Base-by-base conservation (phyloP, 2,329 filamentous ascomycete genomes). In the Alternaria burnsii region DNA sequence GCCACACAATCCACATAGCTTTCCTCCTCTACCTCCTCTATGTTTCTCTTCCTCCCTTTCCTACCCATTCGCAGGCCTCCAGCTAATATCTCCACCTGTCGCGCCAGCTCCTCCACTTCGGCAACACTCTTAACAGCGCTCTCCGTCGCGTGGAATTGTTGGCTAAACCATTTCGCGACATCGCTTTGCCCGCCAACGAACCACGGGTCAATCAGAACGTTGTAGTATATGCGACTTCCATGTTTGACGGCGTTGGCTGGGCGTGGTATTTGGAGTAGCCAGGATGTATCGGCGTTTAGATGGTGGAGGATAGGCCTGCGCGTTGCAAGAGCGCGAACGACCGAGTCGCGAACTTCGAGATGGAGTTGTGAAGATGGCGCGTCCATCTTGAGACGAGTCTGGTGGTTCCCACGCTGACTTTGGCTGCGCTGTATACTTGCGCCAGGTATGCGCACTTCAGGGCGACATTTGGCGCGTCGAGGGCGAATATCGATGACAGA, bases 171-270 rank as follows among this genome's bases (percentile, higher is more conserved):
- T 44, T 79, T 77, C 2, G 86, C 86, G 10, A 89, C 84, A 71
- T 91, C 88, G 58, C 81, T 85, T 74, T 91, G 88, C 0, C 85
- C 82, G 3, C 88, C 88, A 16, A 81, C 77, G 3, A 91, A 80
- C 88, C 88, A 91, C 0, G 88, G 88, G 69, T 90, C 88, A 43
- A 91, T 82, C 20, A 91, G 76, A 51, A 91, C 81, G 69, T 90
- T 90, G 80, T 85, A 90, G 67, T 86, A 88, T 18, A 80, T 78
- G 18, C 84, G 82, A 51, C 70, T 72, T n/a, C 76, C 77, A 41
- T 81, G 80, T 48, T 75, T 79, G 22, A 78, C 69, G 3, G 78
- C 77, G 30, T 77, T 75, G 0, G 77, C 68, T 5, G 86, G 87
- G 44, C 84, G 83, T 1, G 88, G 87, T 9, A 91, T 80, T 61